Evolutionary conservation across 345 rosid species (phyloP).

Genomic region (Moringa oleifera): DNA sequence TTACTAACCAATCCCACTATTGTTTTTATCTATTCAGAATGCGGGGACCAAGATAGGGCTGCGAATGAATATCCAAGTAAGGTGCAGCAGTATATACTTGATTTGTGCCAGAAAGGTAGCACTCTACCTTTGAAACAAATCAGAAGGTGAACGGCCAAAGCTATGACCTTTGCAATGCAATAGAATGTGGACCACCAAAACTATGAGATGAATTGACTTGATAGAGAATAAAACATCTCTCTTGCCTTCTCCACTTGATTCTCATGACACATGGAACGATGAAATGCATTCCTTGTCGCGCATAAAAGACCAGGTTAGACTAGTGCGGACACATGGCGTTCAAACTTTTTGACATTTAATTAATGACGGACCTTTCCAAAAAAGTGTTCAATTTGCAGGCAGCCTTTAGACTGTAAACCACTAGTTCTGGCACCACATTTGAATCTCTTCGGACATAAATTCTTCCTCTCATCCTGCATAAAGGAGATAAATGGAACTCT

Average conservation of each 20-base stretch:
- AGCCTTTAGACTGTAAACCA: conserved; percentile 49
- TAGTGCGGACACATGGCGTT: neutral
- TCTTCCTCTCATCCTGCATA: conserved; percentile 46
- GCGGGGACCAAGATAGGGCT: too few relatives aligned
- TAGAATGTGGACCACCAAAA: too few relatives aligned
- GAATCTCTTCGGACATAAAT: conserved; percentile 48
- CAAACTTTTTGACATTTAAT: neutral
- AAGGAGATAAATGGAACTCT: neutral
- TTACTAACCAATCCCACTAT: too few relatives aligned
- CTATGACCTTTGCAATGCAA: too few relatives aligned
- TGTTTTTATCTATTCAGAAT: too few relatives aligned
- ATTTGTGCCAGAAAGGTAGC: too few relatives aligned
- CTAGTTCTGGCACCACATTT: conserved; percentile 46
- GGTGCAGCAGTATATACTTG: too few relatives aligned
- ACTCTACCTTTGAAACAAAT: too few relatives aligned
- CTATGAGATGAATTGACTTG: too few relatives aligned
- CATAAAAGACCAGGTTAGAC: neutral
- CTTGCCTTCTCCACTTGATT: neutral
- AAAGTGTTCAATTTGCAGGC: conserved; percentile 83
- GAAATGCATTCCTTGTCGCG: neutral
- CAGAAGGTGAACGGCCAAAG: too few relatives aligned
- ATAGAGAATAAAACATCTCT: neutral
- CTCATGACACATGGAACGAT: too few relatives aligned
- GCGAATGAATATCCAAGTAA: too few relatives aligned
- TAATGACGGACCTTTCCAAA: conserved; percentile 56